Evolutionary conservation across 2,329 filamentous ascomycete species (phyloP), one percentile per base, ranked within the genome.

Genomic region (Thyridium curvatum): DNA sequence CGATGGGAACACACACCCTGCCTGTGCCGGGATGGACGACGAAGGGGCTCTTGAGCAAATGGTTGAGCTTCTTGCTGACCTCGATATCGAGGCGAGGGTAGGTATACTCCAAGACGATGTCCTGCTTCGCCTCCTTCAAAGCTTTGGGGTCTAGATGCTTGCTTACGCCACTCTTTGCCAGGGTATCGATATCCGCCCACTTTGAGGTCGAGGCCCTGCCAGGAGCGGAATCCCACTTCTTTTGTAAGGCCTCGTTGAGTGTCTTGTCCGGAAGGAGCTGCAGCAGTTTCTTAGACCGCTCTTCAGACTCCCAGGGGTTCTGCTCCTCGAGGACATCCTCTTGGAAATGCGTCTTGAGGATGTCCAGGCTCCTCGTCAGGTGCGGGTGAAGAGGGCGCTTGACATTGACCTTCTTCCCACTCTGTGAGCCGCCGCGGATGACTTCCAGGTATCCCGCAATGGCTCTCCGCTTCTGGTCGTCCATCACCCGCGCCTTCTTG

Each of bases 41-140:
- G 55, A 98, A 98, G 1, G 93, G 93, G 45, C 84, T 90, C 61
- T 98, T 98, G 51, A 98, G 81, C 73, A 98, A 79, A 74, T 98
- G 93, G 67, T 96, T 97, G 41, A 94, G 79, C 60, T 96, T 95
- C 71, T 97, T 97, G 56, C 86, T 93, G 58, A 98, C 93, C 62
- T 95, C 89, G 45, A 93, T 90, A 70, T 98, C 93, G 39, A 98
- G 84, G 30, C 93, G 84, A 3, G 93, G 93, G 62, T 98, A 98
- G 7, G 93, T 96, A 65, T 98, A 97, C 64, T 98, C 93, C 21
- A 98, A 77, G 4, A 97, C 82, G 45, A 98, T 86, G 56, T 97
- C 93, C 60, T 96, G 89, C 65, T 96, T 97, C 16, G 89, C 88
- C 53, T 96, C 87, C 8, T 84, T 74, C 12, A 98, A 73, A 3